Evolutionary conservation across 1,139 yeast genomes (phyloP), one percentile per base, ranked within the genome.

Genomic region (Yamadazyma triangularis): DNA sequence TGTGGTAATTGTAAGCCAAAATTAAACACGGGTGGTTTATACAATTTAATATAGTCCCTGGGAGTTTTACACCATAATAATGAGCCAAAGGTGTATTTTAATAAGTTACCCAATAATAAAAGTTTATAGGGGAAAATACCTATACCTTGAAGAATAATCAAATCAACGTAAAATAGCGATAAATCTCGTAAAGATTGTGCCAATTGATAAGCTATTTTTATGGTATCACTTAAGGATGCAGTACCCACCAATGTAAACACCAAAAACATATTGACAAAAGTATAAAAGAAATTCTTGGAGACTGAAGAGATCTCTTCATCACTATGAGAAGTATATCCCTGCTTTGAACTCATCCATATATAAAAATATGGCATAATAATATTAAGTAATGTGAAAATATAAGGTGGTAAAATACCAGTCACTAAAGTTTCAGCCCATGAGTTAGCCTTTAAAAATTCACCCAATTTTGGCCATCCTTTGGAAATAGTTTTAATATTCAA

Each of bases 171-270:
- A 53, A 86, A 87, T 34, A 82, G 61, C 6, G 94, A 81, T 33
- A 84, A 67, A 28, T 77, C 73, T 44, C 79, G 70, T 42, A 86
- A 60, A 1, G 91, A 80, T 22, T 75, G 70, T 0, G 95, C 95
- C 36, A 86, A 61, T 40, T 80, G 77, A 47, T 78, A 79, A 0
- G 95, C 95, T 38, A 86, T 77, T 51, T 79, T 77, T 4, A 94
- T 77, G 32, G 71, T 58, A 4, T 88, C 83, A 36, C 81, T 77
- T 24, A 83, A 64, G 34, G 79, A 69, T 3, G 86, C 80, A 1
- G 94, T 82, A 32, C 91, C 89, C 14, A 87, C 86, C 29, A 83
- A 70, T 7, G 93, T 83, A 57, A 86, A 86, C 33, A 86, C 87
- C 54, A 86, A 67, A 47, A 86, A 87, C 69, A 86, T 70, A 57